Conservation (phyloP, 176 grass and related monocot genomes). For the Thinopyrum elongatum region DNA sequence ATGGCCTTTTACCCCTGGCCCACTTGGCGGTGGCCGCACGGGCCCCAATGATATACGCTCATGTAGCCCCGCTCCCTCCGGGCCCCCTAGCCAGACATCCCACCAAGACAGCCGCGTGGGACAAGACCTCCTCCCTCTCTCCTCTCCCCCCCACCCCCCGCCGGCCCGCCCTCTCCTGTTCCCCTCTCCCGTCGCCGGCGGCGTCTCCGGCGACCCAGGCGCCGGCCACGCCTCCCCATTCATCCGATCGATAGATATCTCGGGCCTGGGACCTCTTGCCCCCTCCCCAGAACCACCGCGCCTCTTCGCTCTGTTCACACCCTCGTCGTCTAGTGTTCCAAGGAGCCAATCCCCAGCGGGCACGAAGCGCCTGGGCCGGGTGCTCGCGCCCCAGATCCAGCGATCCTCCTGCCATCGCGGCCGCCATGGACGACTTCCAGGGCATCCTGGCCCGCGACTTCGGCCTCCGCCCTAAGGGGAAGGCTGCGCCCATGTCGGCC, state of each 20-base stretch:
- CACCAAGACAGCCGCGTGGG: conserved; percentile 30
- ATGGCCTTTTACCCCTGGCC: background rate
- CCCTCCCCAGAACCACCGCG: conserved; percentile 14
- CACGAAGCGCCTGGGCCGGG: background rate
- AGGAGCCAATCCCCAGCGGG: background rate
- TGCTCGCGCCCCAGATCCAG: conserved; percentile 8
- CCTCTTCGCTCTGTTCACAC: background rate
- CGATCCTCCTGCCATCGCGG: background rate
- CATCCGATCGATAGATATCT: background rate
- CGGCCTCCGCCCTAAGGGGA: conserved; percentile 59
- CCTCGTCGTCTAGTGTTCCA: background rate
- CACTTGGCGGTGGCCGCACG: background rate
- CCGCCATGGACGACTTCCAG: conserved; percentile 57
- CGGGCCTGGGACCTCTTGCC: background rate
- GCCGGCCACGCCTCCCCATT: background rate
- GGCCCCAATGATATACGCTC: background rate
- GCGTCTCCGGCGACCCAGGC: background rate
- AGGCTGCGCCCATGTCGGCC: conserved; percentile 63
- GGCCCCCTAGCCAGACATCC: conserved; percentile 41
- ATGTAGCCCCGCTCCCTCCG: background rate
- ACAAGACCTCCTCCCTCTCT: background rate
- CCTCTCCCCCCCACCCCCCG: too few relatives aligned
- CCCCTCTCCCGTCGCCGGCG: too few relatives aligned
- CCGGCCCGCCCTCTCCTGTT: too few relatives aligned
- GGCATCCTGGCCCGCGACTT: conserved; percentile 64